Evolutionary conservation across 805 yeast genomes (phyloP), one percentile per base, ranked within the genome.

Genomic region (Spathaspora girioi): DNA sequence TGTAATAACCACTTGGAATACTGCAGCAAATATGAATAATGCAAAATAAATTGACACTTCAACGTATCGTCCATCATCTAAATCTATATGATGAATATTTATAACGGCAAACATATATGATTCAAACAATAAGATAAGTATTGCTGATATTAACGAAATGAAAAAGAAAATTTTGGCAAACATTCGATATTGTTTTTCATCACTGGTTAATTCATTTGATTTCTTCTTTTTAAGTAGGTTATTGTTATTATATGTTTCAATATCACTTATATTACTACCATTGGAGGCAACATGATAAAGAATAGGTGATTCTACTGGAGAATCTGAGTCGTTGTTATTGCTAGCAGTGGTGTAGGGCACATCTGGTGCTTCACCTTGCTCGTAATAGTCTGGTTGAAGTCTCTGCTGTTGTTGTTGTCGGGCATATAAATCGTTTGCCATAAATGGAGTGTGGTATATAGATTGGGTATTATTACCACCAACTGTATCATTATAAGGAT

Each of bases 11-110:
- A 74, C 60, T 51, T 76, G 81, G 58, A 68, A 78, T 6, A 76
- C 32, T 29, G 68, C 74, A 5, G 80, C 78, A 57, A 78, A 78
- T 35, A 76, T 73, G 57, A 76, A 77, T n/a, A 78, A 63, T 1
- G 81, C 77, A 50, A 78, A 59, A 56, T 69, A 77, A 17, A 78
- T 75, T 40, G 71, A 63, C 51, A 72, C 55, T 53, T 72, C 66
- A 40, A 62, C 53, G 46, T 64, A 68, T 47, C 61, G 50, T 45
- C 53, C 56, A 19, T 62, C 31, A 2, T 27, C 17, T 10, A 50
- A 9, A 9, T 50, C 48, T 29, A 53, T 43, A 52, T 66, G 59
- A 54, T 75, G 72, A n/a, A 61, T 52, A 47, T 70, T 67, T 47
- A 70, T 70, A 8, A 68, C 70, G 0, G 72, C 74, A 53, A 69